A percentile compares a stretch with the other conserved stretches of the same genome.
phyloP scores from a whole-genome alignment of 2,329 filamentous ascomycete genomes.

The Fusarium xyrophilum region DNA sequence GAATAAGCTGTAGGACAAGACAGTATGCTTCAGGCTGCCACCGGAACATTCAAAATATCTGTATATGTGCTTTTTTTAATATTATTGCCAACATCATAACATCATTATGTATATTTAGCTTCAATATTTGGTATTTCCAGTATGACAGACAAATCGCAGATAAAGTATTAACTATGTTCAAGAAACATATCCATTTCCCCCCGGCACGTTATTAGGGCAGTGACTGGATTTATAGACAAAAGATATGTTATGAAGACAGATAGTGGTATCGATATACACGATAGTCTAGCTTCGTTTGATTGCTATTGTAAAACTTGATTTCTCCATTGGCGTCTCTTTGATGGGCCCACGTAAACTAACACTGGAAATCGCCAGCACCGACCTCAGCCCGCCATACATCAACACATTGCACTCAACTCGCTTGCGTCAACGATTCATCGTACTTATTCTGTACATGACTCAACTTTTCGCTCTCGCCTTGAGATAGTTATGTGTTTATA shows the following conservation, averaged over 20 bases:
- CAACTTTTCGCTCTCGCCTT: too few species aligned
- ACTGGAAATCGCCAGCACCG: neutral
- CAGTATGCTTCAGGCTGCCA: rapidly evolving
- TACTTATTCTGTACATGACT: rapidly evolving
- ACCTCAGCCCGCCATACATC: neutral
- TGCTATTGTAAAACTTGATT: rapidly evolving
- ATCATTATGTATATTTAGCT: too few species aligned
- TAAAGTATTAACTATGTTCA: rapidly evolving
- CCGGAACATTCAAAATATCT: rapidly evolving
- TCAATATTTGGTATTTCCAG: neutral
- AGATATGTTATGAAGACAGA: too few species aligned
- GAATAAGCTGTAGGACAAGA: rapidly evolving
- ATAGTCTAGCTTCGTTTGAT: too few species aligned
- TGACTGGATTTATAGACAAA: too few species aligned
- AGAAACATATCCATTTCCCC: too few species aligned
- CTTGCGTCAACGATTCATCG: rapidly evolving
- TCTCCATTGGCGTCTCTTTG: rapidly evolving
- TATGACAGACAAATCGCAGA: rapidly evolving
- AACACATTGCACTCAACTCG: neutral
- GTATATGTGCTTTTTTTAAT: rapidly evolving
- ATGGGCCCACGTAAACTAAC: rapidly evolving
- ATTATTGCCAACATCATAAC: too few species aligned
- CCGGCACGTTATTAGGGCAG: too few species aligned
- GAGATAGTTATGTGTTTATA: too few species aligned
- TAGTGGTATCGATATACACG: too few species aligned